phyloP scores from a whole-genome alignment of 805 yeast species.

The Yamadazyma philogaea region DNA sequence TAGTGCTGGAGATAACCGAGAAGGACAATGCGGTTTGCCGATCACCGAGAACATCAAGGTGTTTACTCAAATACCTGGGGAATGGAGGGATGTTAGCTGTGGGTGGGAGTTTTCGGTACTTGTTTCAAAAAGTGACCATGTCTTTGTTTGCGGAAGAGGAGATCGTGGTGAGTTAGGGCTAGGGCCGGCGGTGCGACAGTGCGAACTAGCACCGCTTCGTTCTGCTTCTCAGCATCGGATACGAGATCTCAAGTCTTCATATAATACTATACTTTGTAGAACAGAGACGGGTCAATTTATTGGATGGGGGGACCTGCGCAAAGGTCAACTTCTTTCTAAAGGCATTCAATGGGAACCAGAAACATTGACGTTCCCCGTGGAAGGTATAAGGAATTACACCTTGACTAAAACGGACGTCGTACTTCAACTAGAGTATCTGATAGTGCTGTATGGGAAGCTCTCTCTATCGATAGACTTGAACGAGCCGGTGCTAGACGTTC shows the following conservation, averaged over 20 bases:
- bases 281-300: conserved; percentile 41
- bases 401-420: conserved; percentile 11
- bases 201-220: conserved; percentile 12
- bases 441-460: conserved; percentile 20
- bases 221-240: conserved; percentile 8
- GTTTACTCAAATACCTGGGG: conserved; percentile 11
- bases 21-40: conserved; percentile 51
- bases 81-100: conserved; percentile 52
- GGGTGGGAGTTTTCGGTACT: conserved; percentile 80
- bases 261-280: conserved; percentile 44
- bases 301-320: conserved; percentile 71
- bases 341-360: conserved; percentile 12
- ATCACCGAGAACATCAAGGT: neutral
- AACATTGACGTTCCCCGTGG: neutral
- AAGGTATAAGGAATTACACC: conserved; percentile 18
- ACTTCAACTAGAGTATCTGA: neutral
- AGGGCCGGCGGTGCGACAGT: conserved; percentile 18
- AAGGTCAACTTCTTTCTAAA: conserved; percentile 46
- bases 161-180: conserved; percentile 72
- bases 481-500: conserved; percentile 7
- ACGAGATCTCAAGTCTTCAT: conserved; percentile 30
- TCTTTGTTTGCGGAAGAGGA: conserved; percentile 63
- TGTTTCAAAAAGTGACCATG: conserved; percentile 34
- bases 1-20: conserved; percentile 56
- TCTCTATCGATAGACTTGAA: conserved; percentile 1